Evolutionary conservation across 371 early-diverging fungal genomes (phyloP).

Genomic region (Gilbertella persicaria): DNA sequence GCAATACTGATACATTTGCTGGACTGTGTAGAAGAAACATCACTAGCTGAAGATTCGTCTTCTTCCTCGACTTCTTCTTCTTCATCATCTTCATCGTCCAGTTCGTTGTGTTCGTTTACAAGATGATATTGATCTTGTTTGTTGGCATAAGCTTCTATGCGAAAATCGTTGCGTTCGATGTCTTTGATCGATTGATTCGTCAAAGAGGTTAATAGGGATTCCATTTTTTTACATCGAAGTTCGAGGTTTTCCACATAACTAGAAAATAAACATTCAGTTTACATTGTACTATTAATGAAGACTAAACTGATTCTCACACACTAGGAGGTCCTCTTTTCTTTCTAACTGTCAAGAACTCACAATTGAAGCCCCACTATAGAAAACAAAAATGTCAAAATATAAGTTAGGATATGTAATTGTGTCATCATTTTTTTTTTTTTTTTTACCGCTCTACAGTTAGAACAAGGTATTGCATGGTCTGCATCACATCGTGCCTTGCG

Average conservation of each 20-base stretch:
- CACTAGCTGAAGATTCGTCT: slow-evolving; percentile 4
- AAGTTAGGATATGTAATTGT: background rate
- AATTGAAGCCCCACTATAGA: slow-evolving; percentile 49
- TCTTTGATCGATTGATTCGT: slow-evolving; percentile 45
- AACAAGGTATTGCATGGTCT: slow-evolving; percentile 48
- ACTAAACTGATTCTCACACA: slow-evolving; percentile 33
- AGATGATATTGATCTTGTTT: background rate
- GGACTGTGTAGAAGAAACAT: slow-evolving; percentile 3
- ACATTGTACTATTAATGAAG: background rate
- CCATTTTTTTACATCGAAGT: slow-evolving; percentile 51
- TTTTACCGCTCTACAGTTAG: slow-evolving; percentile 53
- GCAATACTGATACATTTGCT: slow-evolving; percentile 8
- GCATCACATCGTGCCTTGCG: slow-evolving; percentile 55
- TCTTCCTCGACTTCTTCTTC: slow-evolving; percentile 16
- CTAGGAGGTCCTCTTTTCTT: slow-evolving; percentile 56
- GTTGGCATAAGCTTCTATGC: slow-evolving; percentile 10
- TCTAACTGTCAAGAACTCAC: slow-evolving; percentile 48
- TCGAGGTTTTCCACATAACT: slow-evolving; percentile 52
- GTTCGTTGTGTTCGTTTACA: slow-evolving; percentile 10
- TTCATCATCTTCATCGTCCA: slow-evolving; percentile 26
- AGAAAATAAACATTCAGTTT: background rate
- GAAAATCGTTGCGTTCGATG: slow-evolving; percentile 39
- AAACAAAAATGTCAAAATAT: background rate
- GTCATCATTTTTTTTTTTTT: background rate
- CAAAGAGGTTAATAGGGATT: slow-evolving; percentile 33